A percentile compares a stretch with the other conserved stretches of the same genome.
phyloP scores from a whole-genome alignment of 2,329 filamentous ascomycete genomes.

The Cladosporium sphaerospermum region DNA sequence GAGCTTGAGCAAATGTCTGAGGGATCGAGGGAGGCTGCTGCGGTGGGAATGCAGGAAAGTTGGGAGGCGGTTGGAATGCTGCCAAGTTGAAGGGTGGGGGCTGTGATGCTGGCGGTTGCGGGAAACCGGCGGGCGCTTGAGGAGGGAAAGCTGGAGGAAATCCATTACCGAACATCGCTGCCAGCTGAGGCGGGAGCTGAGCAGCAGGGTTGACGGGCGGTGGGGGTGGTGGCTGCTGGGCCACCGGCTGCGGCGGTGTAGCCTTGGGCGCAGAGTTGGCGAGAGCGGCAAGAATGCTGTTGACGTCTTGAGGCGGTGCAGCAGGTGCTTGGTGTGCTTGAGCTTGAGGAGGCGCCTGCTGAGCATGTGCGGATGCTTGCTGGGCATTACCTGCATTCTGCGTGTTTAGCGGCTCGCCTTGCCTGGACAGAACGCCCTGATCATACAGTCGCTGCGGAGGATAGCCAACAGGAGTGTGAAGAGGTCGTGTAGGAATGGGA shows the following conservation, averaged over 20 bases:
- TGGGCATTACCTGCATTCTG: constrained; percentile 6
- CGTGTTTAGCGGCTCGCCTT: constrained; percentile 9
- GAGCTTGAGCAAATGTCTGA: constrained; percentile 36
- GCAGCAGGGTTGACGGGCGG: constrained; percentile 14
- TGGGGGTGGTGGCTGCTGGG: constrained; percentile 15
- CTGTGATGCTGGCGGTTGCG: constrained; percentile 7
- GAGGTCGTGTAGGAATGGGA: constrained; percentile 24
- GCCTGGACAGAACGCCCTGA: constrained; percentile 23
- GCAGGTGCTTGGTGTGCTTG: constrained; percentile 15
- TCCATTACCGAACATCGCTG: constrained; percentile 13
- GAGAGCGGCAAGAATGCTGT: constrained; percentile 31
- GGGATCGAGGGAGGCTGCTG: constrained; percentile 29
- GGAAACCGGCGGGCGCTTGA: constrained; percentile 16
- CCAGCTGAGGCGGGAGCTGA: constrained; percentile 16
- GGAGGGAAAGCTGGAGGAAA: constrained; percentile 5
- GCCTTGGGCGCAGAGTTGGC: constrained; percentile 23
- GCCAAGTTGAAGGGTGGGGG: constrained; percentile 8
- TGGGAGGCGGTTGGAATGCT: constrained; percentile 13
- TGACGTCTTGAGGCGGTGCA: constrained; percentile 26
- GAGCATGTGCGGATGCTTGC: constrained; percentile 13
- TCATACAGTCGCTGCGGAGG: constrained; percentile 27
- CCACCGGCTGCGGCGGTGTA: constrained; percentile 18
- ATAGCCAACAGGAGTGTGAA: constrained; percentile 25
- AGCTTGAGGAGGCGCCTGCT: constrained; percentile 13
- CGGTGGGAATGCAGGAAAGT: constrained; percentile 21